Base-by-base conservation (phyloP, 139 green algal genomes). In the Marvania coccoides region DNA sequence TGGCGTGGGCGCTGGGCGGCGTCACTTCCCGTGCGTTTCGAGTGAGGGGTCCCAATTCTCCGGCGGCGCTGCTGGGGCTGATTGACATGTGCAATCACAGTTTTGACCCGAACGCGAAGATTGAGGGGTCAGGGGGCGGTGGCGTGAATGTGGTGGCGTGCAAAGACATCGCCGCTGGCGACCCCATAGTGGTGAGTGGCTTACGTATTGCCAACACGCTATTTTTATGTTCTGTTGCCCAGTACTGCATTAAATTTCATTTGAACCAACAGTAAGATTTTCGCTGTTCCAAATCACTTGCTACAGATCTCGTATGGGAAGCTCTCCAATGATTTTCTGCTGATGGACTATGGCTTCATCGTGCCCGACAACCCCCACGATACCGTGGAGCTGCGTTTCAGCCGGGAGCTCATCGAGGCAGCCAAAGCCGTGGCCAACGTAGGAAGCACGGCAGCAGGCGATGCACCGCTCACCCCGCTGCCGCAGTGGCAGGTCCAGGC, bases 341-440 rank as follows among this genome's bases (percentile, higher is more conserved):
- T 96, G 4, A 48, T 88, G 14, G 90, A 97, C 73, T 97, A 97
- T 61, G 82, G 87, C 36, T 97, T 97, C 65, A 38, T 97, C 0
- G 48, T 92, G 0, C 58, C 58, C 0, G 58, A 59, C 69, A 96
- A 96, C 67, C 82, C 81, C 0, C 64, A 89, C 46, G 90, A 97
- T 67, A 55, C 60, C 8, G 81, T 96, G 15, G 69, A 85, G 54
- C 76, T 96, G 24, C 64, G 71, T 42, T 96, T 93, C 39, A 81
- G 90, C 37, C 38, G 72, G 0, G 63, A 75, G 2, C 30, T 92
- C 26, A 45, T 95, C 2, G 72, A 90, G 68, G 74, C 55, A 8
- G 55, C 55, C 23, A 63, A 63, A 47, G 55, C 55, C 8, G 15
- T 63, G 10, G 15, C 12, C 55, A 63, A 47, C 23, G 15, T 47